phyloP scores from a whole-genome alignment of 2,329 filamentous ascomycete species.

The Colletotrichum simmondsii region DNA sequence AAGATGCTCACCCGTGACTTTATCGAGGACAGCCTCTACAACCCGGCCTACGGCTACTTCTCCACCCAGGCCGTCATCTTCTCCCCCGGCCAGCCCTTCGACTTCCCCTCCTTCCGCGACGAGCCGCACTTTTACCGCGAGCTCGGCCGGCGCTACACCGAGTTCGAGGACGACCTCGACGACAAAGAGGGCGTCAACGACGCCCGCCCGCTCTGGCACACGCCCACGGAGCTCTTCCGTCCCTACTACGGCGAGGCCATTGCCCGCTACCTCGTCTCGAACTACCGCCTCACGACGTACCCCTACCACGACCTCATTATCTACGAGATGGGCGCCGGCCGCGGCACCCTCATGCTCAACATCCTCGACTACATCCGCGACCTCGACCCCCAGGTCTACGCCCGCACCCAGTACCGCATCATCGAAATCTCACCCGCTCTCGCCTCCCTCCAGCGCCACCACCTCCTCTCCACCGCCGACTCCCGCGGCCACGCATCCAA shows the following conservation, averaged over 20 bases:
- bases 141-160: slow-evolving; percentile 82
- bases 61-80: slow-evolving; percentile 98
- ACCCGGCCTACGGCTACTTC: slow-evolving; percentile 95
- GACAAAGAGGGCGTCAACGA: slow-evolving; percentile 72
- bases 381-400: slow-evolving; percentile 90
- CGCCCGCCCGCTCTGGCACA: slow-evolving; percentile 95
- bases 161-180: slow-evolving; percentile 92
- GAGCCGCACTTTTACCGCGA: slow-evolving; percentile 85
- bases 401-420: slow-evolving; percentile 91
- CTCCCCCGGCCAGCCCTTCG: slow-evolving; percentile 88
- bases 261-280: slow-evolving; percentile 93
- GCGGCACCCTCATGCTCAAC: slow-evolving; percentile 97
- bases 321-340: slow-evolving; percentile 98
- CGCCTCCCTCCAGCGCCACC: slow-evolving; percentile 79
- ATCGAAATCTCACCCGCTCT: slow-evolving; percentile 93
- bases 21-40: slow-evolving; percentile 96
- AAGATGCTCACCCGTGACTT: slow-evolving; percentile 99
- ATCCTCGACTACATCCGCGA: slow-evolving; percentile 96
- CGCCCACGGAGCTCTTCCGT: slow-evolving; percentile 94
- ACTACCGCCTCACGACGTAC: slow-evolving; percentile 94
- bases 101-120: slow-evolving; percentile 84
- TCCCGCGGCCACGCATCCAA: slow-evolving; percentile 82
- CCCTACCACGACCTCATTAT: slow-evolving; percentile 97
- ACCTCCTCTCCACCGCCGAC: slow-evolving; percentile 73
- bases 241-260: slow-evolving; percentile 98